Evolutionary conservation across 768 basidiomycete species (phyloP).

Genomic region (Serendipita sp.): DNA sequence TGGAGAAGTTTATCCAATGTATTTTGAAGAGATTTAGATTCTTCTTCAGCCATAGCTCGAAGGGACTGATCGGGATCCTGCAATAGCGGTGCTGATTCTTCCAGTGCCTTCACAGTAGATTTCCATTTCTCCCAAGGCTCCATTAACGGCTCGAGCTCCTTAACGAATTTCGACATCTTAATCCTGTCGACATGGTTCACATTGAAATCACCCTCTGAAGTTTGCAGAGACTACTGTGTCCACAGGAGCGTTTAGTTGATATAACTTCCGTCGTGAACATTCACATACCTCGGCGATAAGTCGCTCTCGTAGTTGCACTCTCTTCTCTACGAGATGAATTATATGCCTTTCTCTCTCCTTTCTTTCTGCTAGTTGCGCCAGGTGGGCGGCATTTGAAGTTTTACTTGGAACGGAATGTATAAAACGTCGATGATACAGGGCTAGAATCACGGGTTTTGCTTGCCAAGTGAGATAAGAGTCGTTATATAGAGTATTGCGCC

Average conservation of each 20-base stretch:
- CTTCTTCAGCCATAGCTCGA: conserved; percentile 55
- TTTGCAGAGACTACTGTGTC: background rate
- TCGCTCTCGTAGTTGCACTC: background rate
- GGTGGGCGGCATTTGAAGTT: background rate
- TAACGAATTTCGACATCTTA: conserved; percentile 38
- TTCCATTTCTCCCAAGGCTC: conserved; percentile 52
- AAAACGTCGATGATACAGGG: too few species aligned
- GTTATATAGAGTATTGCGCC: too few species aligned
- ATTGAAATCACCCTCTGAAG: background rate
- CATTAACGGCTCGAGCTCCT: conserved; percentile 51
- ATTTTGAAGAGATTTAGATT: conserved; percentile 32
- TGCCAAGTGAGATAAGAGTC: too few species aligned
- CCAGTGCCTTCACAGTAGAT: conserved; percentile 39
- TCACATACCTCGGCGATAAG: background rate
- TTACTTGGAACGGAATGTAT: background rate
- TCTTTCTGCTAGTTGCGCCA: background rate
- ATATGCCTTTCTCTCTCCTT: background rate
- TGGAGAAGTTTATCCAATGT: conserved; percentile 18
- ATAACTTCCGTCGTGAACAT: background rate
- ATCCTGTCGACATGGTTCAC: conserved; percentile 29
- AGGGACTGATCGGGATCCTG: conserved; percentile 60
- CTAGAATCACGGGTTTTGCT: too few species aligned
- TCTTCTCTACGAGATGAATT: background rate
- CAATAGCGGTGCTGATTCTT: conserved; percentile 58
- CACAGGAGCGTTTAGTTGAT: too few species aligned